Conservation (phyloP, 768 basidiomycete species). For the Lentinula sp. region DNA sequence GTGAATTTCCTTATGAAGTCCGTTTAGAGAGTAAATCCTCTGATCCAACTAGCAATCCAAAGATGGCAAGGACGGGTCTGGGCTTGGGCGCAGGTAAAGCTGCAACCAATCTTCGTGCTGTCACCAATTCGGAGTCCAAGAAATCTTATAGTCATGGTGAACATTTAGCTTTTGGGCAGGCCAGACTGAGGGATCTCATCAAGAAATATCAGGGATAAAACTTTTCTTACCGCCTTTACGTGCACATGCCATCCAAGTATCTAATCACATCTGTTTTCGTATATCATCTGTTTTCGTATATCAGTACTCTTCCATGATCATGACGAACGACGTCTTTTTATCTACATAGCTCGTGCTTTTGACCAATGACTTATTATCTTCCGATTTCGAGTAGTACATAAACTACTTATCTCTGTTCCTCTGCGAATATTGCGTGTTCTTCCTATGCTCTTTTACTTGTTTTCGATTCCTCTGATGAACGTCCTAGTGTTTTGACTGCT, state of each 20-base stretch:
- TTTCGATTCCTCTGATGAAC: no score
- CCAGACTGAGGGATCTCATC: conserved; percentile 70
- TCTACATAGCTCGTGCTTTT: background rate
- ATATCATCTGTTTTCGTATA: background rate
- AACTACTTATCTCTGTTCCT: background rate
- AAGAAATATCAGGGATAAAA: conserved; percentile 64
- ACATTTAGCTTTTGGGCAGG: conserved; percentile 72
- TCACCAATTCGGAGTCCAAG: conserved; percentile 3
- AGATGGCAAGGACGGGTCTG: background rate
- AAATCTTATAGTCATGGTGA: conserved; percentile 16
- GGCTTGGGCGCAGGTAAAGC: conserved; percentile 8
- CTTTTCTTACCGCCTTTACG: background rate
- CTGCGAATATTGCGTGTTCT: no score
- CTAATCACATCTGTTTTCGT: background rate
- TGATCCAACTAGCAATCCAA: conserved; percentile 9
- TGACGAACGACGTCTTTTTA: background rate
- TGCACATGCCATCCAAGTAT: background rate
- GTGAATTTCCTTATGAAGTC: conserved; percentile 17
- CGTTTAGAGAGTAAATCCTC: conserved; percentile 11
- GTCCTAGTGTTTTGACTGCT: no score
- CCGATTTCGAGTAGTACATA: background rate
- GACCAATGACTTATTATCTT: background rate
- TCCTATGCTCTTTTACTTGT: no score
- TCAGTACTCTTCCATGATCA: background rate
- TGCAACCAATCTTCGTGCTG: conserved; percentile 11